Conservation (phyloP, 176 grass and related monocot species). For the Coix lacrymajobi region DNA sequence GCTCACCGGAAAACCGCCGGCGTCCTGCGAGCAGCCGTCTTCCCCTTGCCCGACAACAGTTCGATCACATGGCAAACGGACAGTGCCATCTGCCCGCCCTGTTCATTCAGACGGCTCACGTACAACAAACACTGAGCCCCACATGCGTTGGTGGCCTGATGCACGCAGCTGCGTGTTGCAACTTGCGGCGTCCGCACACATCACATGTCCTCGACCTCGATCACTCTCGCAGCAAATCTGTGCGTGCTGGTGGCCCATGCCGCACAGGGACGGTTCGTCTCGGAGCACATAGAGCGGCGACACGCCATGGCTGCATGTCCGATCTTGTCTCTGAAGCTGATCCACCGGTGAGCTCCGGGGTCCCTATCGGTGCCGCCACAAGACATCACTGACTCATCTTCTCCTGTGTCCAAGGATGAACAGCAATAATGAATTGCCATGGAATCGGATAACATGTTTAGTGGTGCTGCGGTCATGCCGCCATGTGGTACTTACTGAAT, state of each 20-base stretch:
- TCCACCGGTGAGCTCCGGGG: neutral
- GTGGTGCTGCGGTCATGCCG: neutral
- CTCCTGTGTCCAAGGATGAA: constrained; percentile 14
- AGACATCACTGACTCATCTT: neutral
- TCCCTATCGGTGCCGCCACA: neutral
- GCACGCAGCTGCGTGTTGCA: neutral
- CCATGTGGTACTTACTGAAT: neutral
- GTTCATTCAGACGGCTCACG: constrained; percentile 2
- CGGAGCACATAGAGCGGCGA: neutral
- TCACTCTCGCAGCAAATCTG: neutral
- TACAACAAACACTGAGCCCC: constrained; percentile 20
- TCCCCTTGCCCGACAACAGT: neutral
- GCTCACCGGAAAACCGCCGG: constrained; percentile 21
- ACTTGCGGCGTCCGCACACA: constrained; percentile 8
- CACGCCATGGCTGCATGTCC: constrained; percentile 13
- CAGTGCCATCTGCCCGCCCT: constrained; percentile 4
- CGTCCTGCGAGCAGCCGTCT: neutral
- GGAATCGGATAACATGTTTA: neutral
- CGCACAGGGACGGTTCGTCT: neutral
- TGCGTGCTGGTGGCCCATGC: neutral
- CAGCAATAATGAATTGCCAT: neutral
- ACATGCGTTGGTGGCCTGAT: constrained; percentile 23
- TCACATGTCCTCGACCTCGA: constrained; percentile 8
- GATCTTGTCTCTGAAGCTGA: neutral
- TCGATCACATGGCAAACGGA: constrained; percentile 34